Base-by-base conservation (phyloP, 2,329 filamentous ascomycete species). In the Trichoderma aggressivum region DNA sequence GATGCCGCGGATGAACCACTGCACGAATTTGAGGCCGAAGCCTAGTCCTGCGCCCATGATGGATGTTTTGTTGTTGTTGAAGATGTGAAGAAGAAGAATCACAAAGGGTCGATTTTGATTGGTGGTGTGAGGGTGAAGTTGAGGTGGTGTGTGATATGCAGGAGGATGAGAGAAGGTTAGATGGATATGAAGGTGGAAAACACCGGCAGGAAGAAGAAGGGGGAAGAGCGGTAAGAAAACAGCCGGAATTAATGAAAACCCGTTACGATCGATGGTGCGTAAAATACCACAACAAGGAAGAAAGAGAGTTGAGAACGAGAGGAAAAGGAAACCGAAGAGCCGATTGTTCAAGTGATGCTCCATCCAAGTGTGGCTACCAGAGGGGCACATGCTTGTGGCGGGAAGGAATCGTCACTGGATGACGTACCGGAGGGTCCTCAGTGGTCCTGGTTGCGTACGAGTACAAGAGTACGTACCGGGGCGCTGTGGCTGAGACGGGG, bases 1-100 rank as follows among this genome's bases (percentile, higher is more conserved):
- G 70, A 97, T 82, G 74, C 87, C 82, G 75, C 95, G 92, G 77
- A 97, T 84, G 79, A 91, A 86, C 79, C 91, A 91, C 77, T 93
- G 91, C 60, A 87, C 72, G 72, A 87, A 81, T 77, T 93, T 93
- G 76, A 97, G 88, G 76, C 88, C 85, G 73, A 90, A 80, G 74
- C 77, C 78, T 28, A 75, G 72, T 50, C 74, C 74, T 64, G 76
- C 77, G 64, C 77, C 77, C 80, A 81, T 81, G 64, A 34, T 77
- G 66, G 47, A 50, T 14, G 34, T 6, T 47, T 14, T 63, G 18
- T 59, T 30, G 53, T 16, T 56, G 16, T n/a, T n/a, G n/a, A n/a
- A 18, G 21, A 7, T 30, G 14, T 18, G 14, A 28, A 5, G 24
- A 43, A 43, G 36, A 43, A 43, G 36, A n/a, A n/a, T 43, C 7